Conservation (phyloP, 805 yeast species). For the Helenozyma rhizophorensis region DNA sequence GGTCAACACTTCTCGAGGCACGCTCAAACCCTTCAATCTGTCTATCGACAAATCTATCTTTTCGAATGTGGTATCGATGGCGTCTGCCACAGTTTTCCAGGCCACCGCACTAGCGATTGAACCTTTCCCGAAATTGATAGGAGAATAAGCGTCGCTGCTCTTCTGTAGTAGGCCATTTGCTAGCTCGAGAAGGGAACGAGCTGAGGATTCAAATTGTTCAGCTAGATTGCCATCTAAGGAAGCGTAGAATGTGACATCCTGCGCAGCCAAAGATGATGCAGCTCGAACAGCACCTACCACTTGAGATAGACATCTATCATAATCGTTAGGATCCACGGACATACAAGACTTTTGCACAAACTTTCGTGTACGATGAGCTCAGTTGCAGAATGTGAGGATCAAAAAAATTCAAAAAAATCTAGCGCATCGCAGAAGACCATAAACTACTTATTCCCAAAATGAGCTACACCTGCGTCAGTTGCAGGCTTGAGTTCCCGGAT, state of each 20-base stretch:
- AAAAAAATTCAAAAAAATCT: no score
- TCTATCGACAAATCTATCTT: slow-evolving; percentile 70
- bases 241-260: slow-evolving; percentile 73
- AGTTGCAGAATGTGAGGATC: no score
- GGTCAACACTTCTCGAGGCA: slow-evolving; percentile 23
- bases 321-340: no score
- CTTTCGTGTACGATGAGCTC: no score
- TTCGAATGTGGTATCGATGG: slow-evolving; percentile 71
- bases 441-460: slow-evolving; percentile 1
- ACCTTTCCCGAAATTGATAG: slow-evolving; percentile 38
- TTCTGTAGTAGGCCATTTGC: slow-evolving; percentile 44
- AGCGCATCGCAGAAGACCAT: no score
- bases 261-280: slow-evolving; percentile 65
- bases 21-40: slow-evolving; percentile 12
- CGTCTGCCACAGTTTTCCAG: slow-evolving; percentile 61
- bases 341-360: no score
- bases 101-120: slow-evolving; percentile 36
- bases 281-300: slow-evolving; percentile 59
- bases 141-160: slow-evolving; percentile 17
- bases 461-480: slow-evolving; percentile 32
- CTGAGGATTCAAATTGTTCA: slow-evolving; percentile 34
- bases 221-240: slow-evolving; percentile 52
- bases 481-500: slow-evolving; percentile 34
- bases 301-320: slow-evolving; percentile 29
- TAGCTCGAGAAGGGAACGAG: slow-evolving; percentile 39